phyloP scores from a whole-genome alignment of 495 filamentous ascomycete species.

The Hypoxylon rickii region DNA sequence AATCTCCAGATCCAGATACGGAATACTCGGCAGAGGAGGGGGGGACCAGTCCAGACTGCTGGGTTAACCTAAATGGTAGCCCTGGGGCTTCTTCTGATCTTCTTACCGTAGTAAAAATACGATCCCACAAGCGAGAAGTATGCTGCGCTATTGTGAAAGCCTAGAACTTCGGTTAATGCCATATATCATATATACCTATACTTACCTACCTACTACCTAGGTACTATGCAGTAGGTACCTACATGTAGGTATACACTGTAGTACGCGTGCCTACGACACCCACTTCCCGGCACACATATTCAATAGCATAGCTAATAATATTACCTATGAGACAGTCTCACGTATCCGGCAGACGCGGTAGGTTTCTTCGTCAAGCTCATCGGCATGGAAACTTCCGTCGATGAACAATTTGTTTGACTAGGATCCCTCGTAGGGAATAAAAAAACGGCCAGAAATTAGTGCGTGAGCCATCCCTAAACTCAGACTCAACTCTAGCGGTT shows the following conservation, averaged over 20 bases:
- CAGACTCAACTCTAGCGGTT: too few species aligned
- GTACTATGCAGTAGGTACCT: too few species aligned
- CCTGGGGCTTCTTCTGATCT: too few species aligned
- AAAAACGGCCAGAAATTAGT: not conserved
- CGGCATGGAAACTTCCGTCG: not conserved
- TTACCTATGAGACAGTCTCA: not conserved
- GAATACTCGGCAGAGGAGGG: constrained; percentile 29
- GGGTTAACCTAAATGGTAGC: constrained; percentile 33
- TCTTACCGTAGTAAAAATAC: too few species aligned
- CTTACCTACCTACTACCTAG: constrained; percentile 4
- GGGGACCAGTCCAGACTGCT: constrained; percentile 34
- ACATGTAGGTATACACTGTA: not conserved
- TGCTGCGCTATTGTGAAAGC: constrained; percentile 8
- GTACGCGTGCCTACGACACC: not conserved
- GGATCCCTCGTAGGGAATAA: not conserved
- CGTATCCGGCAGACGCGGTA: not conserved
- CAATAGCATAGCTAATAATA: constrained; percentile 8
- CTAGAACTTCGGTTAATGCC: constrained; percentile 16
- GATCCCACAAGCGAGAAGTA: constrained; percentile 6
- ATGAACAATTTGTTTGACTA: not conserved
- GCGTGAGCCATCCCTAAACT: not conserved
- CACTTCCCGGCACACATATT: constrained; percentile 2
- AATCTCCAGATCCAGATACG: constrained; percentile 39
- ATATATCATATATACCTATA: not conserved
- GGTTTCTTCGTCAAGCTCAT: not conserved